phyloP scores from a whole-genome alignment of 1,139 yeast genomes.

The Geotrichum histeridarum region DNA sequence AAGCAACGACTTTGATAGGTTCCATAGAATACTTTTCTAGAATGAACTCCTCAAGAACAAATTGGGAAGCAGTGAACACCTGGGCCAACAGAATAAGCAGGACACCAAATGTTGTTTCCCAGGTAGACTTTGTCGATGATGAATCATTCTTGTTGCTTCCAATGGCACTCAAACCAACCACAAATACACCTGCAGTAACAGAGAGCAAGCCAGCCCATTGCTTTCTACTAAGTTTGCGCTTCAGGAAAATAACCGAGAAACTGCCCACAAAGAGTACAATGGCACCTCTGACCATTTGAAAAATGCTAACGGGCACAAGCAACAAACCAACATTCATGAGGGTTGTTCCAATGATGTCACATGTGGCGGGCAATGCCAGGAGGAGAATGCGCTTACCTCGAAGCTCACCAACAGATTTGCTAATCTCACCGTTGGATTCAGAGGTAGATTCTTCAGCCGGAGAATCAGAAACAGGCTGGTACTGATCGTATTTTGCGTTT shows the following conservation, averaged over 20 bases:
- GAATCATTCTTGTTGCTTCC: conserved; percentile 25
- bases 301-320: conserved; percentile 74
- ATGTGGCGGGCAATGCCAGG: conserved; percentile 58
- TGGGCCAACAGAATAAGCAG: conserved; percentile 57
- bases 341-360: conserved; percentile 72
- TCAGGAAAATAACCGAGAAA: conserved; percentile 60
- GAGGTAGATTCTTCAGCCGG: not conserved
- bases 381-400: conserved; percentile 34
- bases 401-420: conserved; percentile 15
- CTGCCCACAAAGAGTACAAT: conserved; percentile 72
- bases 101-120: conserved; percentile 48
- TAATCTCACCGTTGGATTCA: not conserved
- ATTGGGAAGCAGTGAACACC: conserved; percentile 65
- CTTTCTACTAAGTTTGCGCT: conserved; percentile 50
- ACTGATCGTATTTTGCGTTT: not conserved
- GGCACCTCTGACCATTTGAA: conserved; percentile 82
- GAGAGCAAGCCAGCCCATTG: conserved; percentile 65
- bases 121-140: conserved; percentile 19
- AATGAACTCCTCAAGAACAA: conserved; percentile 72
- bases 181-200: conserved; percentile 62
- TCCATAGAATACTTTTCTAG: conserved; percentile 50
- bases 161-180: conserved; percentile 69
- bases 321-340: conserved; percentile 70
- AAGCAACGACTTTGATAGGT: conserved; percentile 66
- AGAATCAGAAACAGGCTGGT: not conserved